Conservation (phyloP, 148 eudicot genomes). For the Vaccinium darrowii region DNA sequence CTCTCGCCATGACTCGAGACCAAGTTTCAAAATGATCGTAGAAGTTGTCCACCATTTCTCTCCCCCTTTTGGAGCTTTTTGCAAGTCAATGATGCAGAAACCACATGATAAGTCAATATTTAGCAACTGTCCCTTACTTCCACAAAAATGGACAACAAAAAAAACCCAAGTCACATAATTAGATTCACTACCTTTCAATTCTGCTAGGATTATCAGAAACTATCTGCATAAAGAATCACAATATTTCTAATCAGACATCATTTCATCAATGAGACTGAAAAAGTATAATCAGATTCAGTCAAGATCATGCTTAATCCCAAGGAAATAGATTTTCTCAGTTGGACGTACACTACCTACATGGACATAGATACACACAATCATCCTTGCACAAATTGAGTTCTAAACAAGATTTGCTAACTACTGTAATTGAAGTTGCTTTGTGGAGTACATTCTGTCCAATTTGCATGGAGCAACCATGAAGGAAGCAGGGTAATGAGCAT, state of each 20-base stretch:
- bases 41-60: neutral
- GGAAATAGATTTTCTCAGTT: neutral
- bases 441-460: neutral
- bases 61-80: neutral
- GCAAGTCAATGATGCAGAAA: neutral
- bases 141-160: neutral
- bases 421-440: neutral
- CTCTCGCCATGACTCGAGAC: neutral
- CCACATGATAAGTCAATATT: neutral
- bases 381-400: neutral
- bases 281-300: neutral
- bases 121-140: neutral
- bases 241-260: neutral
- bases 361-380: neutral
- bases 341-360: neutral
- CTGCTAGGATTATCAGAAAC: neutral
- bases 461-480: neutral
- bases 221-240: constrained; percentile 5
- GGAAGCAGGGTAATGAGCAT: neutral
- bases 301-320: neutral
- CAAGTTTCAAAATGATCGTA: neutral
- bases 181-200: constrained; percentile 10
- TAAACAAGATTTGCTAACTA: neutral
- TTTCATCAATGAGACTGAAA: neutral
- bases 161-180: neutral